Evolutionary conservation across 176 grass and related monocot genomes (phyloP), one percentile per base, ranked within the genome.

Genomic region (Zoysia pacifica): DNA sequence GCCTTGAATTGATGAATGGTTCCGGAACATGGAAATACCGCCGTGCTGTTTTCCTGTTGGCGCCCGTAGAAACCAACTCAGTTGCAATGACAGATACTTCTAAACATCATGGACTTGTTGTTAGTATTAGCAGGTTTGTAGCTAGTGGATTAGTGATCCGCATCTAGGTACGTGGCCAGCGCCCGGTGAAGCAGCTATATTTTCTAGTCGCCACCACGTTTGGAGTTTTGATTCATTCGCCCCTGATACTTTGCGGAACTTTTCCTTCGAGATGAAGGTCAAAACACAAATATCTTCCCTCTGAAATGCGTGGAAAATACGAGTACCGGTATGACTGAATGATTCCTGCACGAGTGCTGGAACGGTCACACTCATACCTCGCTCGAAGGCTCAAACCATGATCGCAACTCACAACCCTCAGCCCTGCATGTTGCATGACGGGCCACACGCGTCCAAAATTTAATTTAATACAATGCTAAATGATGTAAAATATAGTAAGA

Each of bases 201-300:
- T 65, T n/a, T 46, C 48, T 11, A 66, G 53, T 78, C 59, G 75
- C 82, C 47, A 53, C 42, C 84, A 75, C 64, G 48, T 44, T 18
- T 62, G 13, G 43, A 75, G 53, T 55, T 82, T 65, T 28, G 28
- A 28, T 50, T 64, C 0, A 7, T 79, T 72, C 47, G 38, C 4
- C 58, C 56, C 8, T 4, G 20, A 28, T 7, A 4, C 58, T 3
- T 35, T 61, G 58, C 8, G 1, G 19, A 35, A 61, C 55, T 3
- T 62, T 62, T 62, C 9, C 59, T 62, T 11, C 2, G 58, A 36
- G 36, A 36, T 9, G 59, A 20, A 62, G 3, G 59, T 62, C 56
- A 60, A 28, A 20, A 28, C 28, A 28, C 28, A 28, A 28, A 28
- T 28, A 28, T 28, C 28, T 28, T 28, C 28, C 28, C 28, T 28